These are phyloP conservation scores for Diaporthe nobilis DNA, from an alignment of 2,329 filamentous ascomycete species.

Conservation along the genomic window DNA sequence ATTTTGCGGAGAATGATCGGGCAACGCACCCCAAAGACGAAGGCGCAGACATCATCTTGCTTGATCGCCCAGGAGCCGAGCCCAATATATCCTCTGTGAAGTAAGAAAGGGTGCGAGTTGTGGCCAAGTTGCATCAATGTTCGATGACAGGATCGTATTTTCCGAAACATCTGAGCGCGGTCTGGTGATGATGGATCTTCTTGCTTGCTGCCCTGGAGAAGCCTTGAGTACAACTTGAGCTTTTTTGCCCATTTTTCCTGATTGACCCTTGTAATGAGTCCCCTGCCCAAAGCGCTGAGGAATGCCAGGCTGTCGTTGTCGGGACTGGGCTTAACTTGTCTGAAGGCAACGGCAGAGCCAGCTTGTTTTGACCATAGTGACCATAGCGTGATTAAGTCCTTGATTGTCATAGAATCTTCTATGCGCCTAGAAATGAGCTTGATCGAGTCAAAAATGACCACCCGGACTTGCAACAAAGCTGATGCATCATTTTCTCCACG, in stretches of 20 bases:
- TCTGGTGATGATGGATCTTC: neutral
- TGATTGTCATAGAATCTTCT: too few relatives aligned
- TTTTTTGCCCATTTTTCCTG: neutral
- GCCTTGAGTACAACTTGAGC: neutral
- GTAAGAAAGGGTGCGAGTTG: neutral
- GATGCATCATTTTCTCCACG: neutral
- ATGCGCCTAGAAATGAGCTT: neutral
- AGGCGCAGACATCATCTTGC: neutral
- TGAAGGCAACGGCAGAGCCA: too few relatives aligned
- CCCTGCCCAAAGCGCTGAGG: neutral
- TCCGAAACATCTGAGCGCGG: neutral
- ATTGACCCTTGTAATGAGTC: accelerated
- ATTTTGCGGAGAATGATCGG: neutral
- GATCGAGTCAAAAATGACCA: neutral
- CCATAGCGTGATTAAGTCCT: neutral
- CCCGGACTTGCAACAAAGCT: neutral
- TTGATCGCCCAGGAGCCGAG: neutral
- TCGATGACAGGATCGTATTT: neutral
- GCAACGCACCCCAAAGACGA: neutral
- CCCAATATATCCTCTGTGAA: neutral
- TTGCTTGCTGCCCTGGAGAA: neutral
- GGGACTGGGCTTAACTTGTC: neutral
- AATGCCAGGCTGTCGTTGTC: neutral
- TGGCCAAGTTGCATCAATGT: neutral
- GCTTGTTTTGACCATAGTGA: neutral